phyloP scores from a whole-genome alignment of 2,329 filamentous ascomycete genomes.

The Paracorniculantispora psalliotae region DNA sequence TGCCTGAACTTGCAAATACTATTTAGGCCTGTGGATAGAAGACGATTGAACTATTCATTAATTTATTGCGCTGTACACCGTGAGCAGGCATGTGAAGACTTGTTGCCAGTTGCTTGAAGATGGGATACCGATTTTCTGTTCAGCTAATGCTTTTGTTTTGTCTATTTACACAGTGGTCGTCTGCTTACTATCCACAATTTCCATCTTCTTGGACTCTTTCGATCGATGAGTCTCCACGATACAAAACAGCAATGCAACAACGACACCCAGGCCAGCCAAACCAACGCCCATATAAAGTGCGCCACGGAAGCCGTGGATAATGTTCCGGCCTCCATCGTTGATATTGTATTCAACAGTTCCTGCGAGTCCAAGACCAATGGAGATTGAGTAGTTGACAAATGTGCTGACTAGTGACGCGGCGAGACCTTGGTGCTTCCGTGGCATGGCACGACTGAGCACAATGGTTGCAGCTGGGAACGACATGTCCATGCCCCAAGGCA shows the following conservation, averaged over 20 bases:
- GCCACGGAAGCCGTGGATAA: slow-evolving; percentile 31
- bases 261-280: slow-evolving; percentile 29
- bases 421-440: slow-evolving; percentile 35
- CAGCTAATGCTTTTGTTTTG: no score
- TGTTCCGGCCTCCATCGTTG: slow-evolving; percentile 22
- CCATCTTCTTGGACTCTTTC: not conserved
- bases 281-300: slow-evolving; percentile 38
- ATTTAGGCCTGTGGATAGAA: slow-evolving; percentile 34
- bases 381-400: slow-evolving; percentile 60
- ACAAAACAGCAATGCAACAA: slow-evolving; percentile 21
- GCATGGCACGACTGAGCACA: slow-evolving; percentile 48
- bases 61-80: slow-evolving; percentile 25
- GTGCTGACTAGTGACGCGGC: slow-evolving; percentile 50
- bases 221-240: not conserved
- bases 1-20: slow-evolving; percentile 23
- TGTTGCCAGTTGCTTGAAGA: no score
- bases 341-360: slow-evolving; percentile 49
- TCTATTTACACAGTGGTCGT: no score
- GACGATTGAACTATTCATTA: slow-evolving; percentile 48
- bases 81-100: no score
- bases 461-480: slow-evolving; percentile 55
- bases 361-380: slow-evolving; percentile 56
- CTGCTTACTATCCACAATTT: no score
- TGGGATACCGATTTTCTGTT: no score
- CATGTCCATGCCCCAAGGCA: slow-evolving; percentile 59